phyloP scores from a whole-genome alignment of 139 green algal genomes.

The Haematococcus sp. region DNA sequence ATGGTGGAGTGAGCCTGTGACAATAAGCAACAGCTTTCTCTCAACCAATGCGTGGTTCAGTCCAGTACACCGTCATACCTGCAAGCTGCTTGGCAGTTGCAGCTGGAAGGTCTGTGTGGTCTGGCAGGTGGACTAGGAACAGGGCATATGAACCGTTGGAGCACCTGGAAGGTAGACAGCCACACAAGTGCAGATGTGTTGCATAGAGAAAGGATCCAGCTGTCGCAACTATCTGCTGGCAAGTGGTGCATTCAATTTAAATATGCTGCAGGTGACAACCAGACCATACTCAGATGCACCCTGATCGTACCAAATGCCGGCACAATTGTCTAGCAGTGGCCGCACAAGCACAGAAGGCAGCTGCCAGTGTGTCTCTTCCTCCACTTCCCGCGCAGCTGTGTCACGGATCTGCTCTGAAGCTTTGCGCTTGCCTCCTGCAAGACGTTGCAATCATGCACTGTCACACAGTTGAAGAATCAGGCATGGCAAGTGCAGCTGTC shows the following conservation, averaged over 20 bases:
- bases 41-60: too few species aligned
- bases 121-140: slow-evolving; percentile 7
- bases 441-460: too few species aligned
- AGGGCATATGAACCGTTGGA: neutral
- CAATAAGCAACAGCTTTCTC: too few species aligned
- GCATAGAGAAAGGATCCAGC: neutral
- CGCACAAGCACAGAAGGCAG: neutral
- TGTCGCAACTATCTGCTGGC: too few species aligned
- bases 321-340: neutral
- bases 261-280: neutral
- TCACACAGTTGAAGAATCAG: too few species aligned
- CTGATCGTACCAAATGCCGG: neutral
- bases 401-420: neutral
- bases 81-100: neutral
- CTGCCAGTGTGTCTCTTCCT: slow-evolving; percentile 17
- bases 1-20: too few species aligned
- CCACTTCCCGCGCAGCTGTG: slow-evolving; percentile 3
- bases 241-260: too few species aligned
- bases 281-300: neutral
- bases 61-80: too few species aligned
- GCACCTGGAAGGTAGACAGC: neutral
- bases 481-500: too few species aligned
- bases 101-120: neutral
- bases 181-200: neutral
- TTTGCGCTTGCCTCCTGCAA: slow-evolving; percentile 12